Evolutionary conservation across 2,329 filamentous ascomycete genomes (phyloP), one percentile per base, ranked within the genome.

Genomic region (Pyrenophora graminea): DNA sequence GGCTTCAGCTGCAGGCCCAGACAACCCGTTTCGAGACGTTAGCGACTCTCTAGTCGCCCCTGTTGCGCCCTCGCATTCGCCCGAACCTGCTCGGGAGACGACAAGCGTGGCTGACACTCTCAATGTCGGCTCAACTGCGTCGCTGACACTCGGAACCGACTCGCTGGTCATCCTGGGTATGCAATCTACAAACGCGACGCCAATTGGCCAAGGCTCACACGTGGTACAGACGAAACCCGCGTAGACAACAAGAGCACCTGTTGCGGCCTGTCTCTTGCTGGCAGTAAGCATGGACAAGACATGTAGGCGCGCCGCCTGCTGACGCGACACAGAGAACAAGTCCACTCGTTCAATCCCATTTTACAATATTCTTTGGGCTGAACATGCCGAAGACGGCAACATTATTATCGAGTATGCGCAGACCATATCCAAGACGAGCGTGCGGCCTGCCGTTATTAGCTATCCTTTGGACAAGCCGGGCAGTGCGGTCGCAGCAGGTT

Each of bases 351-450:
- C 82, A 5, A 87, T 97, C 25, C 86, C 89, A 2, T 87, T 91
- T 55, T 92, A 90, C 76, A 89, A 96, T 69, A 77, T 97, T 55
- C 85, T 97, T 41, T 95, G 90, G 87, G 90, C 88, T 33, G 85
- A 90, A 59, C 70, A 88, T 23, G 77, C 79, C 41, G 78, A 82
- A 38, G 78, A 75, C 45, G 68, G 77, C 47, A 80, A 82, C 25
- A 75, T 96, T 42, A 82, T 81, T 6, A 85, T 97, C 67, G 84
- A 87, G 44, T 94, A 90, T 71, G 90, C 90, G 39, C 79, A 81
- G 1, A 70, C 76, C 19, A 81, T 82, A 31, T 72, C 74, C 10
- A 70, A 86, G 64, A 79, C 81, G 21, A 77, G 80, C 39, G 79
- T 92, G 41, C 80, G 81, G 19, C 80, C 85, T 8, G 79, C 80